Evolutionary conservation across 73 alveolate species (phyloP), one percentile per base, ranked within the genome.

Genomic region (Stentor roeselii): DNA sequence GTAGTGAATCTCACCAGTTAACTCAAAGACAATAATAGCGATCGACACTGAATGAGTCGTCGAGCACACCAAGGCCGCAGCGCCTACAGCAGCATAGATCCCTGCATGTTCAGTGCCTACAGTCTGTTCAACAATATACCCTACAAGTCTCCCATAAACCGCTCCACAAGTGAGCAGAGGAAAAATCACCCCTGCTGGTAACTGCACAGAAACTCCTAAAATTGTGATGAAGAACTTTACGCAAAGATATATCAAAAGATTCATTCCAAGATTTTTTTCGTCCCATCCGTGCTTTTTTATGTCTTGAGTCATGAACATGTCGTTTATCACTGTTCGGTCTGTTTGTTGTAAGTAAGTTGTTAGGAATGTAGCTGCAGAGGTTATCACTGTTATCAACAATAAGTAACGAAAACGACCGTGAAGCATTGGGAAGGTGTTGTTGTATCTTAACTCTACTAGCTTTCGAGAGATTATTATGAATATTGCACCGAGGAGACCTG

Each of bases 1-100:
- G 84, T 89, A 87, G 82, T 84, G 83, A n/a, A 93, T 84, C 34
- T 86, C 84, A 3, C 99, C 99, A 59, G 96, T 92, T 87, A 95
- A 42, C 83, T 95, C 99, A 86, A 95, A 94, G 60, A 94, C 95
- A 90, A 95, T 95, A 86, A 95, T 90, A 11, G 95, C 98, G 2
- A 93, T 89, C 83, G 97, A 88, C 37, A 95, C 91, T 21, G 99
- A 93, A 78, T 95, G 95, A 15, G 99, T 93, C 2, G 76, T 89
- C 38, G 95, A 82, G n/a, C 96, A 93, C 4, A 94, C 91, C 86
- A 94, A 83, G 15, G 98, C 95, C 60, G 96, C 97, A 36, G 98
- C 98, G 0, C 96, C 96, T 59, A 91, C 90, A 4, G 88, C 83
- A 6, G 96, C 90, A 75, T 87, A 91, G 3, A 82, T 59, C 3